Conservation (phyloP, 306 rosid species). For the Neltuma alba region DNA sequence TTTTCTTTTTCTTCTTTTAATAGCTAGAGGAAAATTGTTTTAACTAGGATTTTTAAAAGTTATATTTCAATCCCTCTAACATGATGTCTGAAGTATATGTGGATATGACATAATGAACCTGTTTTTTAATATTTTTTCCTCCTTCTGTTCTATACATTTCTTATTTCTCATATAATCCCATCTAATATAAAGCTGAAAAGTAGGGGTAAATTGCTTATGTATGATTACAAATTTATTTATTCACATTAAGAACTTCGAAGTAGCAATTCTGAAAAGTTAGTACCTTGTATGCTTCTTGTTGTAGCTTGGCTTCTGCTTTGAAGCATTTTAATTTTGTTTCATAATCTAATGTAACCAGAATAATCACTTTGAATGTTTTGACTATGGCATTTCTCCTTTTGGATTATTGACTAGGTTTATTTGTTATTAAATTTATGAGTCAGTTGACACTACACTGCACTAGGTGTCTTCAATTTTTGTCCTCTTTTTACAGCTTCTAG, state of each 20-base stretch:
- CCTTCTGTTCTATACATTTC: not conserved
- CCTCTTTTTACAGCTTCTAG: constrained; percentile 74
- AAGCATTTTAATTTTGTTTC: constrained; percentile 21
- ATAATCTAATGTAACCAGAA: constrained; percentile 24
- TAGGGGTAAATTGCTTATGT: not conserved
- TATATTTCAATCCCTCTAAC: not conserved
- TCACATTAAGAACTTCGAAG: not conserved
- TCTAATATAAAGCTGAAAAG: not conserved
- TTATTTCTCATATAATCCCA: not conserved
- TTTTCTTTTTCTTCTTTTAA: not conserved
- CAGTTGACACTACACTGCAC: constrained; percentile 24
- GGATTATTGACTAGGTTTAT: constrained; percentile 21
- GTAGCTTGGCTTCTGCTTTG: constrained; percentile 14
- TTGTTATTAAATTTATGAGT: constrained; percentile 13
- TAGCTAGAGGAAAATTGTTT: not conserved
- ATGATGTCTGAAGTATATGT: not conserved
- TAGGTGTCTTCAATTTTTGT: constrained; percentile 25
- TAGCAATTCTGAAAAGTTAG: not conserved
- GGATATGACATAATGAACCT: not conserved
- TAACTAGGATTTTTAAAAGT: not conserved
- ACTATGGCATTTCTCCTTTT: constrained; percentile 17
- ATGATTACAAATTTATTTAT: not conserved
- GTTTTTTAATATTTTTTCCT: not conserved
- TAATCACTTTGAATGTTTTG: constrained; percentile 17
- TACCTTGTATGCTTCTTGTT: constrained; percentile 25